A percentile compares a stretch with the other conserved stretches of the same genome.
These are phyloP conservation scores for Aspergillus texensis DNA, from an alignment of 2,329 filamentous ascomycete species.

Conservation along the genomic window DNA sequence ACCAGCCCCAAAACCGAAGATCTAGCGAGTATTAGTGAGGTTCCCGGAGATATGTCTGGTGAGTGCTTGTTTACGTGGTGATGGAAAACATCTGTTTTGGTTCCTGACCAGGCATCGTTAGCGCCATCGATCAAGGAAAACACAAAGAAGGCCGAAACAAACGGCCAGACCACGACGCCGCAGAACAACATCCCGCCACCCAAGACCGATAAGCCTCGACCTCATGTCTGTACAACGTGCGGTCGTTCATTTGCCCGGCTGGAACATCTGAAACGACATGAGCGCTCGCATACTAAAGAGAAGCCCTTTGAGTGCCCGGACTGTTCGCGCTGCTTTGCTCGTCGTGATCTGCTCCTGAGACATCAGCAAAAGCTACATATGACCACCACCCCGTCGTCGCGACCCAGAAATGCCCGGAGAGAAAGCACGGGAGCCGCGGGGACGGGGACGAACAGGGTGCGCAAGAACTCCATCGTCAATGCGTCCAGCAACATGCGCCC, in stretches of 20 bases:
- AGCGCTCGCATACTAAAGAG: slow-evolving; percentile 97
- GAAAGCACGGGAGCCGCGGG: slow-evolving; percentile 80
- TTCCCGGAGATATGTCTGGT: slow-evolving; percentile 42
- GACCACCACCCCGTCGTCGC: slow-evolving; percentile 82
- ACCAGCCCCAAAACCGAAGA: slow-evolving; percentile 41
- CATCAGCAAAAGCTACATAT: slow-evolving; percentile 99
- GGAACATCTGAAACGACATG: slow-evolving; percentile 95
- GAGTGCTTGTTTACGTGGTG: slow-evolving; percentile 27
- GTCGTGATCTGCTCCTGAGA: slow-evolving; percentile 84
- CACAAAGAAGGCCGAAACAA: slow-evolving; percentile 35
- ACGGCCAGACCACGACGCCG: slow-evolving; percentile 26
- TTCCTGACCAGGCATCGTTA: slow-evolving; percentile 14
- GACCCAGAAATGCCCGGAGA: slow-evolving; percentile 78
- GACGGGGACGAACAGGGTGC: slow-evolving; percentile 70
- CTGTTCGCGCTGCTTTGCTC: slow-evolving; percentile 91
- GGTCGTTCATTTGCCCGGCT: slow-evolving; percentile 89
- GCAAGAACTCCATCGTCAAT: slow-evolving; percentile 86
- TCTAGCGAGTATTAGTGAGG: slow-evolving; percentile 46
- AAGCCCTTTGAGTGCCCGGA: slow-evolving; percentile 98
- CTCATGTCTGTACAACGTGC: slow-evolving; percentile 91
- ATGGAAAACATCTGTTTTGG: slow-evolving; percentile 2
- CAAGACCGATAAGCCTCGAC: slow-evolving; percentile 96
- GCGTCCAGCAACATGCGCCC: slow-evolving; percentile 71
- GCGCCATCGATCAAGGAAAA: slow-evolving; percentile 29
- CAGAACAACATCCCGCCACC: slow-evolving; percentile 64